phyloP scores from a whole-genome alignment of 129 eudicot species.

The Gnaphalium uliginosum region DNA sequence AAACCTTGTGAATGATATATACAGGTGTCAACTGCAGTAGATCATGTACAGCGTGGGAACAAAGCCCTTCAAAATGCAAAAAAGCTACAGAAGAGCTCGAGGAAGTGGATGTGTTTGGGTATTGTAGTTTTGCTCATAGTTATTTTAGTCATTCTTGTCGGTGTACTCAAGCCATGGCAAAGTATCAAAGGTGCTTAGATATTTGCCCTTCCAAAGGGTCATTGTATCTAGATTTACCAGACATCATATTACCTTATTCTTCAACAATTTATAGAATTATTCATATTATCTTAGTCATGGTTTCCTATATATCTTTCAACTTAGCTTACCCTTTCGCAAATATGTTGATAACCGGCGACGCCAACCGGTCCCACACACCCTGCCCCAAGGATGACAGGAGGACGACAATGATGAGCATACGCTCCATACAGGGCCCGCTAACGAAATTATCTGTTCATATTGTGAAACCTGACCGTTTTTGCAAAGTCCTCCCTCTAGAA shows the following conservation, averaged over 20 bases:
- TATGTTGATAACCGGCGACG: background rate
- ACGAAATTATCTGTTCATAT: too few relatives aligned
- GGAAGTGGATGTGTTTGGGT: conserved; percentile 85
- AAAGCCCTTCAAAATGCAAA: conserved; percentile 67
- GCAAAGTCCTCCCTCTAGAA: too few relatives aligned
- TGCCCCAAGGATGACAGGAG: too few relatives aligned
- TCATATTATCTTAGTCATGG: conserved; percentile 12
- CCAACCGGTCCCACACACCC: too few relatives aligned
- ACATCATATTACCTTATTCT: conserved; percentile 20
- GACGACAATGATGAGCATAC: too few relatives aligned
- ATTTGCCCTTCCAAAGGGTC: background rate
- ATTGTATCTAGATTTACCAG: conserved; percentile 15
- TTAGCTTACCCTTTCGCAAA: background rate
- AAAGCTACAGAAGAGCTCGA: conserved; percentile 59
- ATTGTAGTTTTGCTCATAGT: conserved; percentile 68
- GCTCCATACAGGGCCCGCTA: too few relatives aligned
- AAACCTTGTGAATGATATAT: conserved; percentile 4
- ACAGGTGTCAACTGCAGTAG: conserved; percentile 84
- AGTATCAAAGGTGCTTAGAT: conserved; percentile 51
- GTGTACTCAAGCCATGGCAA: conserved; percentile 78
- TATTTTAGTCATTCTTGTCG: conserved; percentile 52
- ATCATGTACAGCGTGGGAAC: conserved; percentile 79
- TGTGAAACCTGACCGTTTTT: too few relatives aligned
- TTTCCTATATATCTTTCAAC: background rate
- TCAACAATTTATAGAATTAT: conserved; percentile 23